Conservation (phyloP, 805 yeast genomes). For the Metschnikowia drakensbergensis region DNA sequence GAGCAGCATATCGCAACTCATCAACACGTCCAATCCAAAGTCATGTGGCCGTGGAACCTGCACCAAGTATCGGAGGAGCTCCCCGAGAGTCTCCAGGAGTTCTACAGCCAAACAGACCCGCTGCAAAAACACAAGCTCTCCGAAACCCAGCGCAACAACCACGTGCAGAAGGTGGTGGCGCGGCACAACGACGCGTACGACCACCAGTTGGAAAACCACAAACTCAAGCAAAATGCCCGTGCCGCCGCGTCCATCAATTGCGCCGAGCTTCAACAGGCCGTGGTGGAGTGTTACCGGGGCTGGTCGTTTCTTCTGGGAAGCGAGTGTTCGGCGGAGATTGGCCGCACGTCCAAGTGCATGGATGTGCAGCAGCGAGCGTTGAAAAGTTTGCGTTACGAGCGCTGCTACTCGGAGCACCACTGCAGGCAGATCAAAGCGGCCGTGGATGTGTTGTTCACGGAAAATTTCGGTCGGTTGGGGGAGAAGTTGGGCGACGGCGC, state of each 20-base stretch:
- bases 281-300: constrained; percentile 33
- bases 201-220: constrained; percentile 30
- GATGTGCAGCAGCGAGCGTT: constrained; percentile 36
- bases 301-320: constrained; percentile 26
- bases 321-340: constrained; percentile 31
- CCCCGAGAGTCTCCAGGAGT: constrained; percentile 30
- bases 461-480: constrained; percentile 38
- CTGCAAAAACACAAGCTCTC: constrained; percentile 10
- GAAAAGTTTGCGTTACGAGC: constrained; percentile 30
- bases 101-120: constrained; percentile 31
- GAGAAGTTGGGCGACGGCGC: constrained; percentile 21
- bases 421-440: constrained; percentile 35
- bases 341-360: constrained; percentile 26
- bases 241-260: constrained; percentile 35
- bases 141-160: constrained; percentile 22
- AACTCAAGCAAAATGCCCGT: constrained; percentile 23
- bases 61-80: constrained; percentile 19
- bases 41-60: constrained; percentile 13
- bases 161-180: constrained; percentile 25
- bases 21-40: constrained; percentile 2
- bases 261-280: constrained; percentile 37
- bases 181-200: constrained; percentile 17
- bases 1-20: neutral
- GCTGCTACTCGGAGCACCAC: constrained; percentile 33
- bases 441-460: constrained; percentile 34